Conservation (phyloP, 495 filamentous ascomycete genomes). For the Eremomyces bilateralis region DNA sequence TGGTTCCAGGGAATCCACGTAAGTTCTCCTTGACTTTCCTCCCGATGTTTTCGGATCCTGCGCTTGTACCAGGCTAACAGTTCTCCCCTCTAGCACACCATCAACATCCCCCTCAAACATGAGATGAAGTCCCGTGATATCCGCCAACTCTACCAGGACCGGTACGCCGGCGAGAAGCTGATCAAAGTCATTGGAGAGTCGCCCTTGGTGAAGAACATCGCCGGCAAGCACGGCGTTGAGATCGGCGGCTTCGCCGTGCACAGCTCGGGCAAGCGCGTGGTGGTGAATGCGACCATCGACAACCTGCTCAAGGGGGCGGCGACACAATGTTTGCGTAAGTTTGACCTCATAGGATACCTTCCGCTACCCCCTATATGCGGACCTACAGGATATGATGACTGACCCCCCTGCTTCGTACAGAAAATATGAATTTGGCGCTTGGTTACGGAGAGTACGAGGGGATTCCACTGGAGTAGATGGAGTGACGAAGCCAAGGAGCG, state of each 20-base stretch:
- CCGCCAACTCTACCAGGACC: conserved; percentile 82
- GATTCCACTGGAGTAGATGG: conserved; percentile 40
- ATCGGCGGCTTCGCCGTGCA: conserved; percentile 91
- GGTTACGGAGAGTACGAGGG: conserved; percentile 88
- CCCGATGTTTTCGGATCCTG: conserved; percentile 1
- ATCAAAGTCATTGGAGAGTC: conserved; percentile 81
- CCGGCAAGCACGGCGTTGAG: conserved; percentile 78
- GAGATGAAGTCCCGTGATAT: conserved; percentile 80
- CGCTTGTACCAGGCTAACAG: neutral
- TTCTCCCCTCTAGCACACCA: conserved; percentile 39
- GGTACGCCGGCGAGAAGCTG: conserved; percentile 85
- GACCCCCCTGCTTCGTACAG: conserved; percentile 20
- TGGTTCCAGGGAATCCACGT: conserved; percentile 91
- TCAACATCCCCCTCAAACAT: conserved; percentile 68
- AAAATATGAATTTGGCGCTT: conserved; percentile 93
- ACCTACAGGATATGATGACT: neutral
- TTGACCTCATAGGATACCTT: neutral
- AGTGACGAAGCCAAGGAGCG: too few relatives aligned
- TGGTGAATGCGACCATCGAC: conserved; percentile 94
- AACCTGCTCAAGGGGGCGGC: conserved; percentile 93
- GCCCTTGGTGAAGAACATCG: conserved; percentile 71
- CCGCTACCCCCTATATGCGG: neutral
- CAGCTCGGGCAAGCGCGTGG: conserved; percentile 67
- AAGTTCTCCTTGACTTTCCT: conserved; percentile 12
- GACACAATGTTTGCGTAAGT: conserved; percentile 80